Evolutionary conservation across 345 rosid species (phyloP), one percentile per base, ranked within the genome.

Genomic region (Moricandia arvensis): DNA sequence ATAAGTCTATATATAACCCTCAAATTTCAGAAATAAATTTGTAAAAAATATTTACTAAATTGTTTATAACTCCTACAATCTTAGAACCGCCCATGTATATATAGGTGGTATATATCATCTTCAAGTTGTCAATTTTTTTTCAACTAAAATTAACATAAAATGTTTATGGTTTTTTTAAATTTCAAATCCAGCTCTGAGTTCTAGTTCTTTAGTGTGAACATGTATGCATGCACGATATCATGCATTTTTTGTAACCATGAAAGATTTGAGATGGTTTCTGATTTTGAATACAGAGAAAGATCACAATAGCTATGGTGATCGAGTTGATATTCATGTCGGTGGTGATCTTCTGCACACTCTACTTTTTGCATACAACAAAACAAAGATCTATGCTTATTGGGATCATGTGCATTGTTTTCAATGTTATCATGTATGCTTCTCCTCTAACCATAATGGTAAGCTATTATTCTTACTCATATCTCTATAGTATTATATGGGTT

Each of bases 401-500:
- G 10, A 55, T 82, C 31, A 34, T 75, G 61, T 68, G 72, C 58
- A 62, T 83, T 17, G 1, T 83, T 67, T 81, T 81, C 74, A 79
- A 73, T 55, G 27, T 87, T 0, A 68, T 75, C 38, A 91, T 91
- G 97, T 91, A 91, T 58, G 74, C 82, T 71, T 57, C 97, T 2
- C 97, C 97, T 41, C 62, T 91, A 17, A 85, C 91, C n/a, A 83
- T 86, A 80, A 84, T 89, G 95, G 93, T 85, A 82, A 1, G 79
- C 30, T n/a, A 8, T 21, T 17, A 30, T 17, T 57, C 27, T 16
- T 60, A 5, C 4, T 51, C 53, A 11, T 45, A 31, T 61, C 15
- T 71, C 31, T 11, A 2, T 29, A 29, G 31, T 29, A 29, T 29
- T 29, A 29, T 29, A 4, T 29, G 5, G 0, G 31, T 29, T 29